Percentiles rank a stretch among this genome's conserved stretches.
Evolutionary conservation across 2,329 filamentous ascomycete species (phyloP).

Genomic region (Xylaria sp.): DNA sequence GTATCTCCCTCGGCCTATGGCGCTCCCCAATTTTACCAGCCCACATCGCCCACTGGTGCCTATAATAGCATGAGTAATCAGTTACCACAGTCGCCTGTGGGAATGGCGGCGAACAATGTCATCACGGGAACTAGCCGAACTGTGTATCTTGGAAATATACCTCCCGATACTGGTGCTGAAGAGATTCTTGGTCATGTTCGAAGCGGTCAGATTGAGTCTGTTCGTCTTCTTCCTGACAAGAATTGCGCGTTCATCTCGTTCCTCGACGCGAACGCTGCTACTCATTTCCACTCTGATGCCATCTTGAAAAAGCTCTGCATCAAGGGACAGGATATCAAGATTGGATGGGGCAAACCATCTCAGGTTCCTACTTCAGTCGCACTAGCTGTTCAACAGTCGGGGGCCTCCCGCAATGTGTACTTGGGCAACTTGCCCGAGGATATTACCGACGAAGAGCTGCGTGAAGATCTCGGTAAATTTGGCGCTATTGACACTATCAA

Average conservation of each 20-base stretch:
- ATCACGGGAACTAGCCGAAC: constrained; percentile 93
- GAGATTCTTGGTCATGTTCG: constrained; percentile 96
- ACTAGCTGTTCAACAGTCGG: constrained; percentile 96
- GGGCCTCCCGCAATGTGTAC: constrained; percentile 96
- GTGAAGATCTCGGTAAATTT: constrained; percentile 95
- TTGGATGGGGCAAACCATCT: constrained; percentile 98
- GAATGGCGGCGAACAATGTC: constrained; percentile 79
- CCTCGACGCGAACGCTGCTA: constrained; percentile 95
- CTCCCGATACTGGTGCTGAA: constrained; percentile 95
- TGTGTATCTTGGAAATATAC: constrained; percentile 97
- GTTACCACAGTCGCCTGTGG: constrained; percentile 77
- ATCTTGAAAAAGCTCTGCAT: constrained; percentile 99
- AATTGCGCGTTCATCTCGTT: constrained; percentile 99
- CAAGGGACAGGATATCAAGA: constrained; percentile 99
- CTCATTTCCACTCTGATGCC: constrained; percentile 98
- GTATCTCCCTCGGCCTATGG: constrained; percentile 88
- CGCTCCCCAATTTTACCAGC: constrained; percentile 81
- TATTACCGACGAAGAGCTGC: constrained; percentile 88
- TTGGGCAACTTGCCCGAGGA: constrained; percentile 93
- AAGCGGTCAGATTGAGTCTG: constrained; percentile 99
- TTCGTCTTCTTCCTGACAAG: constrained; percentile 95
- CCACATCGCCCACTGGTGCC: constrained; percentile 86
- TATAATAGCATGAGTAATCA: constrained; percentile 73
- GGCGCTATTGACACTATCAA: constrained; percentile 97
- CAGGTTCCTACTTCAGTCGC: constrained; percentile 97